Conservation (phyloP, 495 filamentous ascomycete genomes). For the Neohortaea acidophila region DNA sequence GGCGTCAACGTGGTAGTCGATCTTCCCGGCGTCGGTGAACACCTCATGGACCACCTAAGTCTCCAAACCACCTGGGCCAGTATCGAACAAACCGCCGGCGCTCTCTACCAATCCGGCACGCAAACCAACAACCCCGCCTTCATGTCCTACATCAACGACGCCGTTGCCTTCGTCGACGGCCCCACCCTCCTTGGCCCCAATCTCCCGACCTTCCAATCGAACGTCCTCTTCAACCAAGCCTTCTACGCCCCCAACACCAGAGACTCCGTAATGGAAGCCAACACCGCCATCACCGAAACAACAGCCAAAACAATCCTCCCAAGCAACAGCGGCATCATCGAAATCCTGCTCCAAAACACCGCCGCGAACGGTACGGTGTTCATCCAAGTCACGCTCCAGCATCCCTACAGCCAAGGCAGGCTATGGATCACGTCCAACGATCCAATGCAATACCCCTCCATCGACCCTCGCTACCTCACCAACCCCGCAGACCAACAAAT, state of each 20-base stretch:
- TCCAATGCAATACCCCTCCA: background rate
- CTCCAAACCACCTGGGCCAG: constrained; percentile 15
- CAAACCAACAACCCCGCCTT: constrained; percentile 15
- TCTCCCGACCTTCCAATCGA: constrained; percentile 3
- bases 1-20: constrained; percentile 9
- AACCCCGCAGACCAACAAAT: constrained; percentile 12
- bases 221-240: constrained; percentile 10
- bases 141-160: constrained; percentile 7
- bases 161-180: constrained; percentile 1
- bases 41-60: constrained; percentile 20
- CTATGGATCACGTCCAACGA: constrained; percentile 13
- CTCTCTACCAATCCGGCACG: constrained; percentile 8
- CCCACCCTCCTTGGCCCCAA: constrained; percentile 3
- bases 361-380: constrained; percentile 8
- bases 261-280: constrained; percentile 10
- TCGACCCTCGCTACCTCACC: constrained; percentile 12
- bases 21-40: constrained; percentile 18
- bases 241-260: constrained; percentile 2
- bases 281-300: constrained; percentile 19
- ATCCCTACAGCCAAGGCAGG: constrained; percentile 13
- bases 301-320: too few species aligned
- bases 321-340: constrained; percentile 19
- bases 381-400: constrained; percentile 14
- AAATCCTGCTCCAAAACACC: constrained; percentile 8
- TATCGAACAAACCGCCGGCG: constrained; percentile 12